A percentile compares a stretch with the other conserved stretches of the same genome.
Conservation (phyloP, 2,329 filamentous ascomycete genomes). For the Exophiala mesophila region DNA sequence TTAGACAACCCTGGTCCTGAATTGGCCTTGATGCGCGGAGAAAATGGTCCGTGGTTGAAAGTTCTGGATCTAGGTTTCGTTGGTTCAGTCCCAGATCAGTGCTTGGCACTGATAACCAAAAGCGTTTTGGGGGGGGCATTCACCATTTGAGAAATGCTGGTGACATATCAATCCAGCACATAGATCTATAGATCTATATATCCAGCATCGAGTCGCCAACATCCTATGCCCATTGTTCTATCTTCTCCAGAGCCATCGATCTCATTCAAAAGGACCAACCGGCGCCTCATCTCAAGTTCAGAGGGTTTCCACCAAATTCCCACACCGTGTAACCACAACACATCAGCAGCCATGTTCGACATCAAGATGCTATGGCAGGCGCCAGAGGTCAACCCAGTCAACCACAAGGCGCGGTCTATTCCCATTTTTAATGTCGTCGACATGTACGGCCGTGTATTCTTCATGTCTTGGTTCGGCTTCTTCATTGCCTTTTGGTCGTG, state of each 20-base stretch:
- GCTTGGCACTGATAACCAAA: constrained; percentile 1
- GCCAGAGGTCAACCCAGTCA: constrained; percentile 78
- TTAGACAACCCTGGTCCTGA: not conserved
- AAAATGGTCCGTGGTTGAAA: not conserved
- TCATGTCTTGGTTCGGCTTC: constrained; percentile 83
- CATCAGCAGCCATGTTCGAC: constrained; percentile 1
- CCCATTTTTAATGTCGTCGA: constrained; percentile 74
- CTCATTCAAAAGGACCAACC: not conserved
- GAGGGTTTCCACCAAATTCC: not conserved
- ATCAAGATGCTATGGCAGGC: constrained; percentile 30
- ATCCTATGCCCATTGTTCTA: not conserved
- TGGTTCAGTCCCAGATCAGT: not conserved
- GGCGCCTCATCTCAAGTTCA: too few species aligned
- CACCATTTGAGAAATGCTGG: not conserved
- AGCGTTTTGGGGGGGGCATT: not conserved
- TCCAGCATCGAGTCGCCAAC: not conserved
- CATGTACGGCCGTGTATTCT: constrained; percentile 79
- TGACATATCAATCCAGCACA: not conserved
- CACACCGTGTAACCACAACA: not conserved
- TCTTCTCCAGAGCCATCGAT: not conserved
- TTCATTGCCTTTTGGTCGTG: constrained; percentile 85
- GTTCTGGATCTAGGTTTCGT: not conserved
- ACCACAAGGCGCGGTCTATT: constrained; percentile 73
- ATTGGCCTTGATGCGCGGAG: not conserved
- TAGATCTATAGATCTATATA: too few species aligned